Conservation (phyloP, 2,329 filamentous ascomycete species). For the Meredithiella fracta region DNA sequence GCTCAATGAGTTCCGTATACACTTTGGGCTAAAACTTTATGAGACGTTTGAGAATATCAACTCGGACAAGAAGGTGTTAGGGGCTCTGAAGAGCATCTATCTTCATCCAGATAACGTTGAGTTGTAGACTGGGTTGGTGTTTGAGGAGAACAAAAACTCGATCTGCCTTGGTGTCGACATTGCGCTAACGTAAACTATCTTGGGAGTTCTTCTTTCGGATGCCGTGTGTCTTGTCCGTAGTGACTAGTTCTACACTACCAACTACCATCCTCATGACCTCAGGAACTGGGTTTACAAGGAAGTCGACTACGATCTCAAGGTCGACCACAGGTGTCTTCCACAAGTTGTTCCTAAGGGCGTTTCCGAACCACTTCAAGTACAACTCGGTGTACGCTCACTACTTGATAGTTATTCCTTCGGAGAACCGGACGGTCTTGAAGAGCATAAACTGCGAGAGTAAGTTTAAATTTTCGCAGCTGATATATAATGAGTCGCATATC, state of each 20-base stretch:
- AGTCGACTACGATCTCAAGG: conserved; percentile 51
- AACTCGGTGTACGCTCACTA: conserved; percentile 74
- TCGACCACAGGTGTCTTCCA: conserved; percentile 76
- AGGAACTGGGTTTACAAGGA: conserved; percentile 77
- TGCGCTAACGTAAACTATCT: conserved; percentile 59
- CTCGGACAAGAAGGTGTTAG: conserved; percentile 52
- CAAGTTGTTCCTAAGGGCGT: conserved; percentile 60
- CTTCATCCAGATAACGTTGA: conserved; percentile 68
- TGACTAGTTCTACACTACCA: conserved; percentile 63
- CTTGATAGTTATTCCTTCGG: conserved; percentile 51
- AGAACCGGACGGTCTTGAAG: conserved; percentile 56
- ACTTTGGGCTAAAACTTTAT: conserved; percentile 62
- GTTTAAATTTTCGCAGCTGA: conserved; percentile 53
- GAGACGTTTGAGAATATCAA: conserved; percentile 73
- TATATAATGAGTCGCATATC: conserved; percentile 31
- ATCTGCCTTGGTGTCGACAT: conserved; percentile 63
- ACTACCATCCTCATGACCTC: conserved; percentile 55
- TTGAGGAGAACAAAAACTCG: conserved; percentile 57
- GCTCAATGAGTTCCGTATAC: conserved; percentile 71
- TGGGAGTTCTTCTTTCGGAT: conserved; percentile 59
- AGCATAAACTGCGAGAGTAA: conserved; percentile 48
- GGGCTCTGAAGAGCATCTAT: conserved; percentile 50
- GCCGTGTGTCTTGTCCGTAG: conserved; percentile 64
- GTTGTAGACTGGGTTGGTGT: conserved; percentile 62
- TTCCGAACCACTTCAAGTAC: conserved; percentile 61